Conservation (phyloP, 2,329 filamentous ascomycete species). For the Dactylella cylindrospora region DNA sequence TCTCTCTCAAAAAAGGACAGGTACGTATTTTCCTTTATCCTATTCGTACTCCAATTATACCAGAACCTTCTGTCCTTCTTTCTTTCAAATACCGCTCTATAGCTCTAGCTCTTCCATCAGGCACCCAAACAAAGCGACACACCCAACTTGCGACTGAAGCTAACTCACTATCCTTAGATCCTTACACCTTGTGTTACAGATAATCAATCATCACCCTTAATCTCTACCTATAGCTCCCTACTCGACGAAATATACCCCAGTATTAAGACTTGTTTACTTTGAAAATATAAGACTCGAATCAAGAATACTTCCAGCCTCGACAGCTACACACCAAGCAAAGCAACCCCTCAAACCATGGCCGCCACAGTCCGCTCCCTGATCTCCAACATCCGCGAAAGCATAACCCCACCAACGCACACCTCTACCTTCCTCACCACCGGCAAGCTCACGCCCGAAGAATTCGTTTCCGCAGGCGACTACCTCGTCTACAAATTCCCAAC, state of each 20-base stretch:
- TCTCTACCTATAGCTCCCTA: neutral
- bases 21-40: neutral
- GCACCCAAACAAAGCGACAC: too few relatives aligned
- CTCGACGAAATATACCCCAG: too few relatives aligned
- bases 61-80: neutral
- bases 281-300: neutral
- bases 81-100: too few relatives aligned
- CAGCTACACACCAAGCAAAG: neutral
- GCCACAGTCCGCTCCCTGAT: conserved; percentile 74
- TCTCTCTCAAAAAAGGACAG: conserved; percentile 2
- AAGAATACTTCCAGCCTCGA: neutral
- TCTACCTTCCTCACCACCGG: conserved; percentile 93
- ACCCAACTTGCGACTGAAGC: too few relatives aligned
- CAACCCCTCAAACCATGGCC: conserved; percentile 21
- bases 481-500: conserved; percentile 98
- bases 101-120: too few relatives aligned
- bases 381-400: conserved; percentile 86
- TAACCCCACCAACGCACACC: conserved; percentile 82
- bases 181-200: too few relatives aligned
- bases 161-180: too few relatives aligned
- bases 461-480: conserved; percentile 92
- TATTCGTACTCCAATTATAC: neutral
- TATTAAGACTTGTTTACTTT: too few relatives aligned
- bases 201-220: neutral
- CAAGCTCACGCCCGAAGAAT: conserved; percentile 96